Evolutionary conservation across 306 rosid genomes (phyloP), one percentile per base, ranked within the genome.

Genomic region (Neltuma alba): DNA sequence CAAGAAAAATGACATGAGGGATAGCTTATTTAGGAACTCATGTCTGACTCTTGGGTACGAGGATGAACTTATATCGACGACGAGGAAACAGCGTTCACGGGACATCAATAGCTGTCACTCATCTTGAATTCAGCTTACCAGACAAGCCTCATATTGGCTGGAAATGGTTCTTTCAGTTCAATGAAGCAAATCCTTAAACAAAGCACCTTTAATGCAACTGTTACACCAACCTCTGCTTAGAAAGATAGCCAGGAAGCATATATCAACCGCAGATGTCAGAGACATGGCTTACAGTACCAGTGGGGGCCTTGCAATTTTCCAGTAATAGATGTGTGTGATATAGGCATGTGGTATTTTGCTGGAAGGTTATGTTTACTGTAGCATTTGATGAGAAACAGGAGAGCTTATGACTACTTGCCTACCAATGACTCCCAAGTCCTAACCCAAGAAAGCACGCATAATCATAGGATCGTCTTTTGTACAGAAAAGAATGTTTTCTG

Each of bases 211-310:
- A 86, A 30, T 74, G 82, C 85, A 83, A 83, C 37, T 76, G 65
- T 27, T 54, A 76, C n/a, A 65, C 83, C 31, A 79, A 86, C 38
- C 88, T 85, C 78, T 81, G 21, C 86, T 90, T 7, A 77, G 86
- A 70, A 79, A 76, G 61, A 63, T 90, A 1, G 60, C 64, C 10
- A 82, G 90, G 71, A 87, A 50, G n/a, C 71, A 74, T 81, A 82
- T 33, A 33, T 33, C 36, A 83, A 73, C 89, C 87, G 65, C 90
- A 88, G 45, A 86, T 88, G 5, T 41, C 90, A 33, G 2, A 2
- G 36, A 33, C 36, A 33, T 33, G 36, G 36, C 4, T 33, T 33
- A 33, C 3, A 37, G 40, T 37, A 37, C 7, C 40, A 4, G 40
- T 0, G 40, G 40, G 40, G 68, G 89, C 85, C 38, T 85, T 90